These are phyloP conservation scores for Cercospora citrullina DNA, from an alignment of 2,329 filamentous ascomycete genomes.

Conservation along the genomic window DNA sequence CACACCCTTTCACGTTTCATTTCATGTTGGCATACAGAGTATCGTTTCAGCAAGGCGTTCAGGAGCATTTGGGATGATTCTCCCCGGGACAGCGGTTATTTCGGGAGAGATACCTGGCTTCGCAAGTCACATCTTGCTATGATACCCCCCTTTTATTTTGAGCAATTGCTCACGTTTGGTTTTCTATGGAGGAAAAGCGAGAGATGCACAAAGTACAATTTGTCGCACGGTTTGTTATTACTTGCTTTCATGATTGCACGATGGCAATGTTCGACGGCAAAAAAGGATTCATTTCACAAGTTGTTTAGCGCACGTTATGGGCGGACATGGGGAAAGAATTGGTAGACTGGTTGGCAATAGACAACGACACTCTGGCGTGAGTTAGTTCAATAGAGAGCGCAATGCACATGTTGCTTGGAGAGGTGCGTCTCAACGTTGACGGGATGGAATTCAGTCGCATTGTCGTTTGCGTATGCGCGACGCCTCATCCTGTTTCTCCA, in stretches of 20 bases:
- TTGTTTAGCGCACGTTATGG: neutral
- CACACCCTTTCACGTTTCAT: slow-evolving; percentile 10
- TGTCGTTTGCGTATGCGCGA: neutral
- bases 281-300: slow-evolving; percentile 6
- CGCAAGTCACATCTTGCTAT: slow-evolving; percentile 28
- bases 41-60: slow-evolving; percentile 36
- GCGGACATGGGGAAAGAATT: neutral
- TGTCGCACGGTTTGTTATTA: neutral
- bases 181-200: neutral
- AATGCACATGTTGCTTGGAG: neutral
- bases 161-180: slow-evolving; percentile 2
- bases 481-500: neutral
- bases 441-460: neutral
- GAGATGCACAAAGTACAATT: neutral
- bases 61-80: slow-evolving; percentile 35
- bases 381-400: neutral
- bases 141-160: slow-evolving; percentile 25
- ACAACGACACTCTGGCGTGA: neutral
- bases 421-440: neutral
- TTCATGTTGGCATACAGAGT: slow-evolving; percentile 22
- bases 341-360: neutral
- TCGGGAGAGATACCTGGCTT: slow-evolving; percentile 35
- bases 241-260: slow-evolving; percentile 3
- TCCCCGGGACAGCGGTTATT: slow-evolving; percentile 22
- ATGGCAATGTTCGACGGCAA: slow-evolving; percentile 13